These are phyloP conservation scores for Olyra latifolia DNA, from an alignment of 176 grass and related monocot genomes.

Conservation along the genomic window DNA sequence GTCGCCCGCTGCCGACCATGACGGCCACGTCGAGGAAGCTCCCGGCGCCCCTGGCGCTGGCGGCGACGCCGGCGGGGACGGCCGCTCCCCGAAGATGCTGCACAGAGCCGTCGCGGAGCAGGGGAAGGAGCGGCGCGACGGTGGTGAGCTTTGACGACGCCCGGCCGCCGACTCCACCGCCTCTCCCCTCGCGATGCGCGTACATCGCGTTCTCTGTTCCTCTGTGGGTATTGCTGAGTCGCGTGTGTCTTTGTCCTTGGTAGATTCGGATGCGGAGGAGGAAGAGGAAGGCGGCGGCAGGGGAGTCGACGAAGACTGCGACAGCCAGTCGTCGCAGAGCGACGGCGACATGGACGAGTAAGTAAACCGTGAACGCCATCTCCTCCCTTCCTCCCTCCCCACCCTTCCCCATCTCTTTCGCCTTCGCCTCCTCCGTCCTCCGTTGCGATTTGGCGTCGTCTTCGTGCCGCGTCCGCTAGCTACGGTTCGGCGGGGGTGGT, in stretches of 20 bases:
- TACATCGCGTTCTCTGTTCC: constrained; percentile 27
- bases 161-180: neutral
- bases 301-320: constrained; percentile 30
- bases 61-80: neutral
- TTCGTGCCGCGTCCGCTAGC: constrained; percentile 9
- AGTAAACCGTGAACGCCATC: constrained; percentile 3
- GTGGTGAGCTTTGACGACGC: constrained; percentile 18
- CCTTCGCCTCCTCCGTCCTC: constrained; percentile 21
- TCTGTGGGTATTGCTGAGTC: constrained; percentile 11
- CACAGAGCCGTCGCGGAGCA: constrained; percentile 23
- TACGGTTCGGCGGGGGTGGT: neutral
- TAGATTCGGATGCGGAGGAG: constrained; percentile 59
- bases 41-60: neutral
- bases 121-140: constrained; percentile 30
- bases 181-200: constrained; percentile 22
- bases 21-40: constrained; percentile 27
- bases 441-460: constrained; percentile 39
- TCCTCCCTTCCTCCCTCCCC: neutral
- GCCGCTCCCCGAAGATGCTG: neutral
- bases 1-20: constrained; percentile 17
- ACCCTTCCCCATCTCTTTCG: constrained; percentile 5
- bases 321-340: constrained; percentile 43
- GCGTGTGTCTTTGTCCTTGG: constrained; percentile 11
- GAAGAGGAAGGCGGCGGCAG: constrained; percentile 18
- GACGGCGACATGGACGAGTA: constrained; percentile 54